Base-by-base conservation (phyloP, 1,139 yeast genomes). In the Sugiyamaella xylanicola region DNA sequence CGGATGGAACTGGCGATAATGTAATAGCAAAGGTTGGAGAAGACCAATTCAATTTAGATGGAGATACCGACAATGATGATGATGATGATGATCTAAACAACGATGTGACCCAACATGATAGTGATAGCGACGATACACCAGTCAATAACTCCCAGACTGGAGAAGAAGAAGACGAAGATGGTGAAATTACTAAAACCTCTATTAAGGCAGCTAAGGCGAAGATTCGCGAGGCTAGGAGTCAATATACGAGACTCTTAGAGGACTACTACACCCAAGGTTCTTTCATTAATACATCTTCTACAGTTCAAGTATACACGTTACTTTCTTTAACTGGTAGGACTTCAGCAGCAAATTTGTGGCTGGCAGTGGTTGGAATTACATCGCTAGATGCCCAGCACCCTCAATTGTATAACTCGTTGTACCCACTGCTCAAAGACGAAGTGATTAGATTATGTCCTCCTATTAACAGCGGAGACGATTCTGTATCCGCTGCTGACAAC, bases 301-400 rank as follows among this genome's bases (percentile, higher is more conserved):
- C 97, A 0, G 81, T 90, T 13, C 89, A 89, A 58, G 77, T 89
- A 3, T 93, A 93, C 71, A 85, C 96, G 1, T 74, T 93, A 51
- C 72, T 92, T 22, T 84, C 97, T 0, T 78, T 86, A 15, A 82
- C 93, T 50, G 97, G 91, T 56, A 93, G 88, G 65, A 86, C 90
- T 1, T 77, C 81, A 58, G 74, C 85, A 21, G 87, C 85, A 29
- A 78, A 77, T 59, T 73, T 95, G 51, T 95, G 99, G 99, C 76
- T 91, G 4, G 82, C 97, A 0, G 86, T 93, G 1, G 81, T 93
- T 8, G 99, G 99, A 0, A 84, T 95, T 1, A 85, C 96, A 0
- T 86, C 97, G 0, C 73, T 91, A 40, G 95, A 89, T 62, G 78
- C 80, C 22, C 82, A 82, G 59, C 84, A 85, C 63, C 93, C 96